phyloP scores from a whole-genome alignment of 306 rosid genomes.

The Crataegus laevigata region DNA sequence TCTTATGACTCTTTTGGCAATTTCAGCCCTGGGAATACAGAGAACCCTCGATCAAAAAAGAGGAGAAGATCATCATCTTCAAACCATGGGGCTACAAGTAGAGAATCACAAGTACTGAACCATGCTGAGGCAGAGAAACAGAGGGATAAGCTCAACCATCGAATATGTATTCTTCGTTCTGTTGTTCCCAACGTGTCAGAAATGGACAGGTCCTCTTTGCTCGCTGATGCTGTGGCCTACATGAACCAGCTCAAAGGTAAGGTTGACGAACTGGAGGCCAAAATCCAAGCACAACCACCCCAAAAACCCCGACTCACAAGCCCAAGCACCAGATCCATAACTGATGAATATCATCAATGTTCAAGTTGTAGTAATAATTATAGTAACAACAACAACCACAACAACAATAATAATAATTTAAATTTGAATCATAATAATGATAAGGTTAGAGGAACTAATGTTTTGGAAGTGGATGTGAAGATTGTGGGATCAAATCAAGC shows the following conservation, averaged over 20 bases:
- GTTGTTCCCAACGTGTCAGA: conserved; percentile 44
- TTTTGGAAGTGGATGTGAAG: conserved; percentile 26
- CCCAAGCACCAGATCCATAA: not conserved
- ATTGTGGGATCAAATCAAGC: conserved; percentile 36
- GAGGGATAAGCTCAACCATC: conserved; percentile 35
- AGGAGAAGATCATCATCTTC: not conserved
- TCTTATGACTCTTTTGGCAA: not conserved
- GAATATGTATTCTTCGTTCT: conserved; percentile 32
- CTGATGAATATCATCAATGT: not conserved
- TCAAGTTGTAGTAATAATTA: too few species aligned
- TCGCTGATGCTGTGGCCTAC: conserved; percentile 27
- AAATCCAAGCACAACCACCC: not conserved
- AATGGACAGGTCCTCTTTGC: conserved; percentile 48
- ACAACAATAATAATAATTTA: too few species aligned
- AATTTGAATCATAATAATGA: too few species aligned
- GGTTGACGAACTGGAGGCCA: not conserved
- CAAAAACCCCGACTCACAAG: not conserved
- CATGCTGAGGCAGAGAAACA: conserved; percentile 44
- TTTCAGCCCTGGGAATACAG: not conserved
- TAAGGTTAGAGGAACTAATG: not conserved
- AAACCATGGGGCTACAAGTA: not conserved
- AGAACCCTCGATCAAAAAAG: not conserved
- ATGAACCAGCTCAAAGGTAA: conserved; percentile 34
- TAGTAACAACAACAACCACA: not conserved
- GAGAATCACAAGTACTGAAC: not conserved